Evolutionary conservation across 345 rosid species (phyloP), one percentile per base, ranked within the genome.

Genomic region (Gynandropsis gynandra): DNA sequence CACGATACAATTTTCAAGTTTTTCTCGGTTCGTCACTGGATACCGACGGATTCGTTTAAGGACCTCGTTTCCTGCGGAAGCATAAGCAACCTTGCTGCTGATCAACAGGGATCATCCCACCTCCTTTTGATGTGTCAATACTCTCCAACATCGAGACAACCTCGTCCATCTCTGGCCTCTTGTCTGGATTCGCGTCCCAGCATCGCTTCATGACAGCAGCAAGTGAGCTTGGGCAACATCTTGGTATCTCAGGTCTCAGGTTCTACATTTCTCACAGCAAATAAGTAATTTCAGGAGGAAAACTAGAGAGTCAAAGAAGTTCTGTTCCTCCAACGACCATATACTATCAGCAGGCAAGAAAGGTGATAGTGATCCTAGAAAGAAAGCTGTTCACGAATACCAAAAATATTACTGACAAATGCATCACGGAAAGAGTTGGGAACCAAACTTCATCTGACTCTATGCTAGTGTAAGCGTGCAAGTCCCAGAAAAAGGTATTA

Each of bases 101-200:
- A 74, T 92, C 98, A 0, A 21, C 52, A 35, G 98, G 98, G 48
- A 92, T 92, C 97, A 92, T 87, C 8, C 98, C 98, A 18, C 98
- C 96, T 1, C 97, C 98, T 54, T 83, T 87, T 18, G 94, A 66
- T 4, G 92, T 81, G 66, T 92, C 87, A 10, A 92, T 76, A 43
- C 81, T 88, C 78, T 87, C 96, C 75, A 92, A 46, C 95, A 87
- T 58, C 1, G 94, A 65, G 27, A 92, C 98, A 27, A 74, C 98
- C 74, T 92, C 98, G 13, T 82, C 96, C 98, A 92, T 92, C 67
- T 87, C 97, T 0, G 98, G 98, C 37, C 98, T 79, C 67, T 76
- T 87, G 67, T 87, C 95, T 5, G 94, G 88, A 65, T 75, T 80
- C 16, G 97, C 97, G 52, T 92, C 98, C 98, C 98, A 89, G 64